Conservation (phyloP, 2,329 filamentous ascomycete species). For the Didymella pomorum region DNA sequence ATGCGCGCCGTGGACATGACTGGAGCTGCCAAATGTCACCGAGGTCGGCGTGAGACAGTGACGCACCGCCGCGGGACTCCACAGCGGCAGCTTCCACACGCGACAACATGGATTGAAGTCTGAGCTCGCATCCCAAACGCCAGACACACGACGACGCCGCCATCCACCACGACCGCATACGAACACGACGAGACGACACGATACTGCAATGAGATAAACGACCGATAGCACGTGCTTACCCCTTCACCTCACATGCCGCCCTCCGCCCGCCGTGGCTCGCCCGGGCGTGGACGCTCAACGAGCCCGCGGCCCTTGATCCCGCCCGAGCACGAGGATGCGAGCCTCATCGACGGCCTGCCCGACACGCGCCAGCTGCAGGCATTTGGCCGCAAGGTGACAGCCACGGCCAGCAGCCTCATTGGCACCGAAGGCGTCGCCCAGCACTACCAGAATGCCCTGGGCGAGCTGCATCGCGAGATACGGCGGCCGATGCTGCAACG, state of each 20-base stretch:
- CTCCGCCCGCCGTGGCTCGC: conserved; percentile 39
- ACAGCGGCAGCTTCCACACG: neutral
- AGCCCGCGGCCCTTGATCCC: conserved; percentile 42
- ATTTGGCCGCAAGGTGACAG: conserved; percentile 93
- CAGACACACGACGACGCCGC: neutral
- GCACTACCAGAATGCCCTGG: conserved; percentile 88
- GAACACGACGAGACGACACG: conserved; percentile 1
- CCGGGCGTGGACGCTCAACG: conserved; percentile 40
- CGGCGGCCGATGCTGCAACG: conserved; percentile 84
- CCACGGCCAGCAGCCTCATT: conserved; percentile 90
- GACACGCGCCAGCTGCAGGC: conserved; percentile 83
- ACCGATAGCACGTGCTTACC: too few relatives aligned
- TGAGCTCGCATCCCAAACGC: conserved; percentile 8
- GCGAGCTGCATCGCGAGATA: conserved; percentile 87
- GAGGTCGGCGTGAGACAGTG: conserved; percentile 12
- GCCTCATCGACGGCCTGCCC: conserved; percentile 44
- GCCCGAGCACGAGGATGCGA: conserved; percentile 40
- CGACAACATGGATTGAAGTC: conserved; percentile 1
- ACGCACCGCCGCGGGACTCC: too few relatives aligned
- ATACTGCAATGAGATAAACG: conserved; percentile 2
- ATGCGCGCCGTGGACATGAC: neutral
- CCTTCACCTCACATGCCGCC: conserved; percentile 40
- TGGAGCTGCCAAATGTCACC: neutral
- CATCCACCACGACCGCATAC: neutral
- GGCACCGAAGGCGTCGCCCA: conserved; percentile 62